Conservation (phyloP, 306 rosid genomes). For the Vigna radiata region DNA sequence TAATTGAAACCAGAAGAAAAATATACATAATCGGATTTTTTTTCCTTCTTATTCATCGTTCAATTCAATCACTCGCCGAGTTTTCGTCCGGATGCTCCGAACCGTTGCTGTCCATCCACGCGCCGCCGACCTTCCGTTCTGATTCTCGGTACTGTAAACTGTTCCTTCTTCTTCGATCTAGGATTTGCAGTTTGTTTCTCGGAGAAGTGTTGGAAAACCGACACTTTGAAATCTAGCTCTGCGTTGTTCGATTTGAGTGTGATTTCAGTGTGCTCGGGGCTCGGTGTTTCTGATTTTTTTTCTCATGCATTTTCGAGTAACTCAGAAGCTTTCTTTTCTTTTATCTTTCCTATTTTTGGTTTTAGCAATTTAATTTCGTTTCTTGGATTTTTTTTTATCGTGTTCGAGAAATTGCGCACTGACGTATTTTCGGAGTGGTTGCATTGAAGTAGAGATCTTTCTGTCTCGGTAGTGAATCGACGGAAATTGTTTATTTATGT, state of each 20-base stretch:
- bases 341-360: not conserved
- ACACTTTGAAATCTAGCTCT: constrained; percentile 44
- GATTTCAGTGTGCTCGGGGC: constrained; percentile 36
- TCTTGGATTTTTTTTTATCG: constrained; percentile 11
- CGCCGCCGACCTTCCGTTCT: constrained; percentile 45
- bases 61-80: constrained; percentile 59
- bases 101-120: constrained; percentile 44
- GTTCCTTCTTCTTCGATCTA: constrained; percentile 58
- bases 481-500: not conserved
- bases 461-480: constrained; percentile 8
- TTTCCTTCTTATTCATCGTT: constrained; percentile 31
- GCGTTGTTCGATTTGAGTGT: not conserved
- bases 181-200: constrained; percentile 38
- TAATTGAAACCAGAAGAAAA: constrained; percentile 54
- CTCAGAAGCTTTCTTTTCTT: constrained; percentile 12
- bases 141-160: constrained; percentile 45
- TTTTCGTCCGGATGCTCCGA: constrained; percentile 35
- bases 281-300: constrained; percentile 30
- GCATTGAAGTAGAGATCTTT: constrained; percentile 42
- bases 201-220: constrained; percentile 42
- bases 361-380: constrained; percentile 14
- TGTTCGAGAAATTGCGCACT: constrained; percentile 21
- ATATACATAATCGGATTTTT: constrained; percentile 24
- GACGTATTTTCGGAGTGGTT: constrained; percentile 5
- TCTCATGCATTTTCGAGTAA: constrained; percentile 40